Percentiles rank a stretch among this genome's conserved stretches.
phyloP scores from a whole-genome alignment of 2,329 filamentous ascomycete species.

The Colletotrichum echinochloae region DNA sequence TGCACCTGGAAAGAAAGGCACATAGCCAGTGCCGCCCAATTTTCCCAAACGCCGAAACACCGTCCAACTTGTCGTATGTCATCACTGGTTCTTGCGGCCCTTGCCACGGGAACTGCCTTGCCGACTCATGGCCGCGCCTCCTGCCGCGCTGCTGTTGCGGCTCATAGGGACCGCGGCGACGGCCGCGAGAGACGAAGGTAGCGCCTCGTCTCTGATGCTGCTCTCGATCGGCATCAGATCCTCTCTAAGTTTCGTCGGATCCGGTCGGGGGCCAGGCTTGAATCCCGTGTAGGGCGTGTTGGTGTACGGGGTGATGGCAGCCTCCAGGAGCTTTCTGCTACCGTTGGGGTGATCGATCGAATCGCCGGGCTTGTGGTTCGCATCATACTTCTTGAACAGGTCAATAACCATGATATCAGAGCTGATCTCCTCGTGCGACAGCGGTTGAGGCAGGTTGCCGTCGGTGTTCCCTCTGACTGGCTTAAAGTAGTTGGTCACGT shows the following conservation, averaged over 20 bases:
- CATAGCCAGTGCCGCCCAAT: not conserved
- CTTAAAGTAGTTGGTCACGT: conserved; percentile 70
- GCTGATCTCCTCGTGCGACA: conserved; percentile 64
- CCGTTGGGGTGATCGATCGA: conserved; percentile 67
- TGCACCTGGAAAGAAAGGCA: conserved; percentile 9
- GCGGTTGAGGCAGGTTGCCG: conserved; percentile 65
- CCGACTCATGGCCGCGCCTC: conserved; percentile 68
- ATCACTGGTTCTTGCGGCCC: conserved; percentile 51
- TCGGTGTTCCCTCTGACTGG: conserved; percentile 66
- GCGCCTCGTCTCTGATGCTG: conserved; percentile 57
- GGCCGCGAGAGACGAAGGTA: conserved; percentile 42
- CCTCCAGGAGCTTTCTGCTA: conserved; percentile 67
- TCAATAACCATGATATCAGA: conserved; percentile 70
- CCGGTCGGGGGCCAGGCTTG: conserved; percentile 58
- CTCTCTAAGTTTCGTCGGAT: conserved; percentile 63
- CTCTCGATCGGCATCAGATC: conserved; percentile 62
- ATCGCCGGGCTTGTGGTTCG: conserved; percentile 63
- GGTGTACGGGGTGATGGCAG: conserved; percentile 61
- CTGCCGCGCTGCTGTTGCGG: conserved; percentile 64
- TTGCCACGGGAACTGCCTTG: conserved; percentile 65
- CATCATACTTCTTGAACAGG: conserved; percentile 67
- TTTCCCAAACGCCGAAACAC: conserved; percentile 35
- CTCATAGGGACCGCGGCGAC: conserved; percentile 63
- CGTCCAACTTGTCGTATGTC: conserved; percentile 20
- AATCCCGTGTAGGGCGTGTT: conserved; percentile 63